Conservation (phyloP, 352 stramenopile species). For the Pythium vanterpoolii region DNA sequence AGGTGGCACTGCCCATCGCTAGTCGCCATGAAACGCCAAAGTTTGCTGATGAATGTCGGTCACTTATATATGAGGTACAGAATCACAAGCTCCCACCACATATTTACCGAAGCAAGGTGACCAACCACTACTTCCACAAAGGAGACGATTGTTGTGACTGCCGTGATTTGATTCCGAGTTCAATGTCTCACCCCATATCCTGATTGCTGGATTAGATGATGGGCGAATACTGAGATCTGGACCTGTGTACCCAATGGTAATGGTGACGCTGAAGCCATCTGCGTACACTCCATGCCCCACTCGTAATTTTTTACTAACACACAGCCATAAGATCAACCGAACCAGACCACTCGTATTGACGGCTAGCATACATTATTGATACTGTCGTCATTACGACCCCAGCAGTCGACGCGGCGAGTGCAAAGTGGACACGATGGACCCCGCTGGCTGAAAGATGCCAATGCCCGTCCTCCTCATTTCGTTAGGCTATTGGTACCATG, state of each 20-base stretch:
- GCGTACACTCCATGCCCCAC: background rate
- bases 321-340: background rate
- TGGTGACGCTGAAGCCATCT: background rate
- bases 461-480: conserved; percentile 2
- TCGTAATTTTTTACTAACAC: background rate
- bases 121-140: too few relatives aligned
- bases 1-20: background rate
- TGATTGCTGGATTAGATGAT: background rate
- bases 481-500: too few relatives aligned
- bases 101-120: too few relatives aligned
- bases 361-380: too few relatives aligned
- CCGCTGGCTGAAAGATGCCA: background rate
- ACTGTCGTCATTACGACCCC: background rate
- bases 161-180: background rate
- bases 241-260: conserved; percentile 5
- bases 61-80: too few relatives aligned
- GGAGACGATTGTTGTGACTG: background rate
- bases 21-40: too few relatives aligned
- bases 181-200: background rate
- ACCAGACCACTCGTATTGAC: background rate
- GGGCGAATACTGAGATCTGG: conserved; percentile 1
- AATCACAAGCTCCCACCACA: too few relatives aligned
- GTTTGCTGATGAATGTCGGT: too few relatives aligned
- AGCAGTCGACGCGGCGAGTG: background rate
- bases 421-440: conserved; percentile 4